Conservation (phyloP, 495 filamentous ascomycete species). For the Elasticomyces elasticus region DNA sequence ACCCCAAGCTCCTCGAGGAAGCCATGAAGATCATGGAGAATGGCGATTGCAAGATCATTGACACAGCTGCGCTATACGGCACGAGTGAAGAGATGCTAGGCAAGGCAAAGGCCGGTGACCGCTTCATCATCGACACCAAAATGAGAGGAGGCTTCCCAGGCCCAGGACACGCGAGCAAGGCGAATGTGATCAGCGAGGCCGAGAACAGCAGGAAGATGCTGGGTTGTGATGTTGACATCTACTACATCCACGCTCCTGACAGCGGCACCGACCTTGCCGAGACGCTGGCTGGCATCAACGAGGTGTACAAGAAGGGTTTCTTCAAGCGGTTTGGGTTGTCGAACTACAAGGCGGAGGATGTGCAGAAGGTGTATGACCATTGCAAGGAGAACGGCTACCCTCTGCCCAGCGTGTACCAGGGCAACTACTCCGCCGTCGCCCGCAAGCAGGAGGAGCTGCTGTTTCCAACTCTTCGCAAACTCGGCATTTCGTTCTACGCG, state of each 20-base stretch:
- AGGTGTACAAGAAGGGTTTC: slow-evolving; percentile 34
- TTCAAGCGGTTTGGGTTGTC: slow-evolving; percentile 43
- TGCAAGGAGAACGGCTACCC: slow-evolving; percentile 35
- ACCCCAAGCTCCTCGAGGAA: background rate
- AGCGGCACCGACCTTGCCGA: slow-evolving; percentile 31
- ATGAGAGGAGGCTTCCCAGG: slow-evolving; percentile 23
- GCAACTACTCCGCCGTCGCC: slow-evolving; percentile 19
- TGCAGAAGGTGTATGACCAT: slow-evolving; percentile 36
- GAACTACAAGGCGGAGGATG: slow-evolving; percentile 37
- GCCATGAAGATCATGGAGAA: slow-evolving; percentile 5
- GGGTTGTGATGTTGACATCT: slow-evolving; percentile 36
- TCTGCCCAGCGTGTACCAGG: slow-evolving; percentile 44
- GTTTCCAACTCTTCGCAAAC: slow-evolving; percentile 30
- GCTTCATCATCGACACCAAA: slow-evolving; percentile 35
- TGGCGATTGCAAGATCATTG: slow-evolving; percentile 8
- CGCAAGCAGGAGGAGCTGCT: slow-evolving; percentile 31
- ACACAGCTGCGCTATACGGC: slow-evolving; percentile 18
- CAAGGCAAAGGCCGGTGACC: slow-evolving; percentile 22
- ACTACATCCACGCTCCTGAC: slow-evolving; percentile 42
- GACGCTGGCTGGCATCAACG: slow-evolving; percentile 34
- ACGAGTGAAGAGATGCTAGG: slow-evolving; percentile 30
- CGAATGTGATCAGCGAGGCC: slow-evolving; percentile 28
- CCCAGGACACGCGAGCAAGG: slow-evolving; percentile 20
- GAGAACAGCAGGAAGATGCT: slow-evolving; percentile 30
- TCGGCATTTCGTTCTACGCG: slow-evolving; percentile 32